phyloP scores from a whole-genome alignment of 768 basidiomycete genomes.

The Lyophyllum atratum region DNA sequence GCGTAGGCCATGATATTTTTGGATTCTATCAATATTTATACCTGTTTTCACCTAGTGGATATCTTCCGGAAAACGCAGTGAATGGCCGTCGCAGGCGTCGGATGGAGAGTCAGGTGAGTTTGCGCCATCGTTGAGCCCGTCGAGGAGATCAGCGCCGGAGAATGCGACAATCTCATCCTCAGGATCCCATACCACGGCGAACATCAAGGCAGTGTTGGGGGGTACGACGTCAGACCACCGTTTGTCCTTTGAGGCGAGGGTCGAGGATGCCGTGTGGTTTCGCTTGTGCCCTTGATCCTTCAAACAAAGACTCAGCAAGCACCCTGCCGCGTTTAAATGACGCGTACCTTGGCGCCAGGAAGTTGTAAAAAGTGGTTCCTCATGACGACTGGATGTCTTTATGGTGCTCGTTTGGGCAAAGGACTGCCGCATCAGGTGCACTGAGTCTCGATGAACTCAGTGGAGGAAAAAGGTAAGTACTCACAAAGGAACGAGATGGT shows the following conservation, averaged over 20 bases:
- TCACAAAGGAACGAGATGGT: background rate
- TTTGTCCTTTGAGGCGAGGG: conserved; percentile 15
- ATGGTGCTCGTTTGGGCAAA: background rate
- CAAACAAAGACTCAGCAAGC: background rate
- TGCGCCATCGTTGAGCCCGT: conserved; percentile 16
- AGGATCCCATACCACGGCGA: conserved; percentile 62
- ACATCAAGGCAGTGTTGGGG: conserved; percentile 55
- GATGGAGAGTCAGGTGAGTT: conserved; percentile 19
- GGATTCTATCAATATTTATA: no score
- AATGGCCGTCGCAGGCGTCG: conserved; percentile 27
- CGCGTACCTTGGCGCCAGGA: background rate
- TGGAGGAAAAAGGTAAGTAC: background rate
- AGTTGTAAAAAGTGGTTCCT: background rate
- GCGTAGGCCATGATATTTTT: no score
- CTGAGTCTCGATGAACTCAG: background rate
- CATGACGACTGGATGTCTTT: background rate
- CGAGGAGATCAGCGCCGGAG: conserved; percentile 49
- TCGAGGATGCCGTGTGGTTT: background rate
- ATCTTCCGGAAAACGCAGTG: no score
- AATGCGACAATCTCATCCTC: conserved; percentile 60
- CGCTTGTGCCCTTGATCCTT: background rate
- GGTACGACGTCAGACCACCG: conserved; percentile 63
- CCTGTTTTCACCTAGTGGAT: no score
- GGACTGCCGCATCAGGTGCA: background rate
- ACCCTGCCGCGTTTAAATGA: background rate